Evolutionary conservation across 176 grass and related monocot species (phyloP).

Genomic region (Oryza glaberrima): DNA sequence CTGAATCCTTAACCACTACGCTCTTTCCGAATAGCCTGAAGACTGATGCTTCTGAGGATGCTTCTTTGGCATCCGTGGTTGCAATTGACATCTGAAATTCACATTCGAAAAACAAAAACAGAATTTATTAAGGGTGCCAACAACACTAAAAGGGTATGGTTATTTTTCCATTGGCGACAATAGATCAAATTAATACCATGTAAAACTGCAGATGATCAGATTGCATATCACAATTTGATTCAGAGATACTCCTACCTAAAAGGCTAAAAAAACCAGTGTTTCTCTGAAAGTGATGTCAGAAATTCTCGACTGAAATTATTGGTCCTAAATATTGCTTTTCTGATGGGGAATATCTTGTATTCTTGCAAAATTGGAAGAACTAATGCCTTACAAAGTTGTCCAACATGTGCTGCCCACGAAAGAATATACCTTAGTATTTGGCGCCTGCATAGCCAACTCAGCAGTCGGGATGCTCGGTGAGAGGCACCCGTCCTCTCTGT

Average conservation of each 20-base stretch:
- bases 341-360: background rate
- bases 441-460: conserved; percentile 3
- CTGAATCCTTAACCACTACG: conserved; percentile 41
- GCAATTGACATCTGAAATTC: conserved; percentile 42
- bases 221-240: conserved; percentile 3
- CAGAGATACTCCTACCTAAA: background rate
- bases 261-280: background rate
- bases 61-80: conserved; percentile 36
- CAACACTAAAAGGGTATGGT: background rate
- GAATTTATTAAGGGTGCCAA: background rate
- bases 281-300: background rate
- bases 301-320: conserved; percentile 13
- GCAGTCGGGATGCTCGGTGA: conserved; percentile 16
- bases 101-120: background rate
- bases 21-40: conserved; percentile 82
- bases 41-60: conserved; percentile 40
- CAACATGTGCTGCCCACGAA: background rate
- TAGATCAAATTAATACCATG: background rate
- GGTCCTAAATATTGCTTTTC: background rate
- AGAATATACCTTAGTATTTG: conserved; percentile 44
- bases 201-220: background rate
- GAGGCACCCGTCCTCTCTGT: conserved; percentile 40
- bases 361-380: conserved; percentile 10
- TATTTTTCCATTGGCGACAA: background rate
- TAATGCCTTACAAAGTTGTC: background rate